Conservation (phyloP, 129 eudicot genomes). For the Tagetes erecta region DNA sequence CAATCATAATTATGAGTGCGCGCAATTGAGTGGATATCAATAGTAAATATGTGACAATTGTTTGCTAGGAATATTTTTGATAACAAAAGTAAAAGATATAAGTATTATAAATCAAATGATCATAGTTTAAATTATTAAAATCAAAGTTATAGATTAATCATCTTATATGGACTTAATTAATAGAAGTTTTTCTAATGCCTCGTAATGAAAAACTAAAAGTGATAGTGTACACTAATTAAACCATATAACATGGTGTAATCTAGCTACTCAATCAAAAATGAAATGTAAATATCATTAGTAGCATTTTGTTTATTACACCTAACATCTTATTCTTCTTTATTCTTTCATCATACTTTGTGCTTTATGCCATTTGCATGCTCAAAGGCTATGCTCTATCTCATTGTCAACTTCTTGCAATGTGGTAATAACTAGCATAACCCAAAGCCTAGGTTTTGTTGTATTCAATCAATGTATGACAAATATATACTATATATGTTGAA, state of each 20-base stretch:
- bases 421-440: constrained; percentile 8
- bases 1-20: too few relatives aligned
- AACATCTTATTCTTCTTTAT: constrained; percentile 44
- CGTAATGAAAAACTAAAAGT: neutral
- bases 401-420: constrained; percentile 17
- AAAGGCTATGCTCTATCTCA: constrained; percentile 24
- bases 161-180: neutral
- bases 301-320: constrained; percentile 16
- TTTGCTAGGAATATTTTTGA: too few relatives aligned
- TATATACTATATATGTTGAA: constrained; percentile 6
- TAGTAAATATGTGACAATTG: too few relatives aligned
- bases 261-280: neutral
- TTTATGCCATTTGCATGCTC: constrained; percentile 37
- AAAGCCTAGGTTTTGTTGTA: constrained; percentile 3
- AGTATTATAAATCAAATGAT: too few relatives aligned
- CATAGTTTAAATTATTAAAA: too few relatives aligned
- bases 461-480: constrained; percentile 32
- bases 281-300: constrained; percentile 1
- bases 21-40: too few relatives aligned
- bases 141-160: neutral
- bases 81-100: too few relatives aligned
- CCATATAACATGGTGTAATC: neutral
- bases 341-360: constrained; percentile 37
- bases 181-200: neutral
- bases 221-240: neutral